phyloP scores from a whole-genome alignment of 352 stramenopile species.

The Globisporangium echinulatum region DNA sequence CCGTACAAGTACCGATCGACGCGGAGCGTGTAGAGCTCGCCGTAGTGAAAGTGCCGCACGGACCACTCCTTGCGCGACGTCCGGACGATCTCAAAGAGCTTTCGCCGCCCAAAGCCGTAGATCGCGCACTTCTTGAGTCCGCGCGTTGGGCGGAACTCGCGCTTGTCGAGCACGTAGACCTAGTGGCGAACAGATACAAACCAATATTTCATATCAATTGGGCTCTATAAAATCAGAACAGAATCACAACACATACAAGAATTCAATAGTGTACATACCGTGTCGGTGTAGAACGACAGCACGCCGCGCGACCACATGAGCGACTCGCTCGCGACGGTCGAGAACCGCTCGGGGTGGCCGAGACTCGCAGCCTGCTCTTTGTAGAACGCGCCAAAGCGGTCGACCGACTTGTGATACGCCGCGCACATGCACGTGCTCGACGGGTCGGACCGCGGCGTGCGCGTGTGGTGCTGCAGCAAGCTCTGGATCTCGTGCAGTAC shows the following conservation, averaged over 20 bases:
- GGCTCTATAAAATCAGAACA: not conserved
- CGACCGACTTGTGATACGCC: conserved; percentile 57
- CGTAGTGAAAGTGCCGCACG: conserved; percentile 48
- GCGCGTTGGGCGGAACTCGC: conserved; percentile 54
- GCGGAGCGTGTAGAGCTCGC: conserved; percentile 55
- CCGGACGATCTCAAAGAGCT: conserved; percentile 75
- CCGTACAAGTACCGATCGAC: conserved; percentile 61
- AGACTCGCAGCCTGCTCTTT: conserved; percentile 33
- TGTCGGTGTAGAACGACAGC: conserved; percentile 78
- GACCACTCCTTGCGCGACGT: conserved; percentile 70
- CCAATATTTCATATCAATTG: not conserved
- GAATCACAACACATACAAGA: not conserved
- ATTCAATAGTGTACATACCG: conserved; percentile 18
- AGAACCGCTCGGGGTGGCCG: conserved; percentile 35
- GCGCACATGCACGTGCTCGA: conserved; percentile 55
- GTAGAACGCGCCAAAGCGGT: conserved; percentile 67
- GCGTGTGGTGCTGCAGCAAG: conserved; percentile 43
- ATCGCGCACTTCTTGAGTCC: conserved; percentile 67
- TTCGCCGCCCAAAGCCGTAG: conserved; percentile 66
- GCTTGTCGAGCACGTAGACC: conserved; percentile 77
- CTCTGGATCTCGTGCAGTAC: conserved; percentile 54
- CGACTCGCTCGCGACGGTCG: conserved; percentile 67
- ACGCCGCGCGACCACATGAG: conserved; percentile 67
- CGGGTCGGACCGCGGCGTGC: conserved; percentile 20
- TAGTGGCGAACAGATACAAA: conserved; percentile 5